Percentiles rank a stretch among this genome's conserved stretches.
phyloP scores from a whole-genome alignment of 2,329 filamentous ascomycete genomes.

The Basipetospora chlamydospora region DNA sequence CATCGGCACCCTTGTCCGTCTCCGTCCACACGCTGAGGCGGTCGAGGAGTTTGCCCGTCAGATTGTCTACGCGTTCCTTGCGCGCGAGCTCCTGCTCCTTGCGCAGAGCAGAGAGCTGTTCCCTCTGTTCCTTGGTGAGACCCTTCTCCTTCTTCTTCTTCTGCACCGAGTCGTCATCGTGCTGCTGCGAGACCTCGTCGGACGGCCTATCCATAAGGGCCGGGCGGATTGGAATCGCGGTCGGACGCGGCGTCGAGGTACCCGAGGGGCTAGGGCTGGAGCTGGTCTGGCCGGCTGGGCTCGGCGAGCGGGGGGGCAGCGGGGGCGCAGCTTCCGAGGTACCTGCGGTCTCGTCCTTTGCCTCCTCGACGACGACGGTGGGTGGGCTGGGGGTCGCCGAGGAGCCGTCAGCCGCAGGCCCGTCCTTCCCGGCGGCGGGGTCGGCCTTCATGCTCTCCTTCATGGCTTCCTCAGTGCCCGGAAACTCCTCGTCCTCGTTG shows the following conservation, averaged over 20 bases:
- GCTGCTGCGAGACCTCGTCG: conserved; percentile 55
- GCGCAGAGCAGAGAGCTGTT: conserved; percentile 81
- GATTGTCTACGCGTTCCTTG: conserved; percentile 75
- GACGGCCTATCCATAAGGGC: conserved; percentile 74
- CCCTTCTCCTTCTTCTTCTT: conserved; percentile 50
- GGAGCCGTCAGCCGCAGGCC: conserved; percentile 16
- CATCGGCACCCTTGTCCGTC: conserved; percentile 75
- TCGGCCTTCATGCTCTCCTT: conserved; percentile 36
- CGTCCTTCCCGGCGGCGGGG: too few relatives aligned
- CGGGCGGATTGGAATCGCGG: conserved; percentile 59
- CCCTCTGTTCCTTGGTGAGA: conserved; percentile 80
- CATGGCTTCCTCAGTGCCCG: conserved; percentile 41
- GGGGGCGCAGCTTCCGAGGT: conserved; percentile 13
- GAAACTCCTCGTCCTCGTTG: conserved; percentile 33
- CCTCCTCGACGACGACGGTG: conserved; percentile 22
- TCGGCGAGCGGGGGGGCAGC: conserved; percentile 22
- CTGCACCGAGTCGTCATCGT: conserved; percentile 40
- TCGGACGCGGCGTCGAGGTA: conserved; percentile 24
- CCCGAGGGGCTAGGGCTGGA: conserved; percentile 18
- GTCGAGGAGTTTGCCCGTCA: conserved; percentile 74
- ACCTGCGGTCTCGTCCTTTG: conserved; percentile 14
- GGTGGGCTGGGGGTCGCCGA: conserved; percentile 18
- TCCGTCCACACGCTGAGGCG: conserved; percentile 93
- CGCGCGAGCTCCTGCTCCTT: conserved; percentile 70
- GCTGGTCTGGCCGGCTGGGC: conserved; percentile 8